A percentile compares a stretch with the other conserved stretches of the same genome.
Evolutionary conservation across 108 stramenopile species (phyloP).

Genomic region (Cylindrotheca closterium): DNA sequence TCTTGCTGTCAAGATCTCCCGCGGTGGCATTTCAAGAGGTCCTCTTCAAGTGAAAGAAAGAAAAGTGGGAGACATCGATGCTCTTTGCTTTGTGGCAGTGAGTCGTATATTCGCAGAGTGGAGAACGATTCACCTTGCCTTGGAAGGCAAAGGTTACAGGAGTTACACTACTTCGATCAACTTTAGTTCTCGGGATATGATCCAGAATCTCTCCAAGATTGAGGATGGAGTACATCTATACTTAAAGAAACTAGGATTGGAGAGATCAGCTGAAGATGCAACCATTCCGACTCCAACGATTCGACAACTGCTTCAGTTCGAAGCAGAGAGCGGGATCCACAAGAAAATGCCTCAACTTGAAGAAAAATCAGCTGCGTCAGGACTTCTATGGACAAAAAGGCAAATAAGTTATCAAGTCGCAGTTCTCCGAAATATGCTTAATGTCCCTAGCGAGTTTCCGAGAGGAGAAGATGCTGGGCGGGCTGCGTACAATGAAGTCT

Average conservation of each 20-base stretch:
- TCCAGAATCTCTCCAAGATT: constrained; percentile 76
- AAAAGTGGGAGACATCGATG: constrained; percentile 32
- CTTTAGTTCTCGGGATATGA: constrained; percentile 66
- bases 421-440: constrained; percentile 43
- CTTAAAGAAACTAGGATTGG: constrained; percentile 15
- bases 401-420: constrained; percentile 66
- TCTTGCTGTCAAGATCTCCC: constrained; percentile 24
- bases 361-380: constrained; percentile 64
- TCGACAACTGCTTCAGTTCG: constrained; percentile 49
- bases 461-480: constrained; percentile 36
- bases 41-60: background rate
- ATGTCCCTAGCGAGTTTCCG: constrained; percentile 31
- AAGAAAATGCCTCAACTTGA: constrained; percentile 42
- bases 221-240: constrained; percentile 57
- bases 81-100: constrained; percentile 42
- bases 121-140: constrained; percentile 61
- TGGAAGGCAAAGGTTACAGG: constrained; percentile 42
- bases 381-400: constrained; percentile 66
- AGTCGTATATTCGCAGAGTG: constrained; percentile 75
- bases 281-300: constrained; percentile 40
- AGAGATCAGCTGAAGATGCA: background rate
- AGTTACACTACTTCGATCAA: constrained; percentile 60
- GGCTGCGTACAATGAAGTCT: constrained; percentile 65
- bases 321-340: constrained; percentile 41
- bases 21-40: constrained; percentile 12